phyloP scores from a whole-genome alignment of 2,329 filamentous ascomycete genomes.

The Bimuria novae-zelandiae region DNA sequence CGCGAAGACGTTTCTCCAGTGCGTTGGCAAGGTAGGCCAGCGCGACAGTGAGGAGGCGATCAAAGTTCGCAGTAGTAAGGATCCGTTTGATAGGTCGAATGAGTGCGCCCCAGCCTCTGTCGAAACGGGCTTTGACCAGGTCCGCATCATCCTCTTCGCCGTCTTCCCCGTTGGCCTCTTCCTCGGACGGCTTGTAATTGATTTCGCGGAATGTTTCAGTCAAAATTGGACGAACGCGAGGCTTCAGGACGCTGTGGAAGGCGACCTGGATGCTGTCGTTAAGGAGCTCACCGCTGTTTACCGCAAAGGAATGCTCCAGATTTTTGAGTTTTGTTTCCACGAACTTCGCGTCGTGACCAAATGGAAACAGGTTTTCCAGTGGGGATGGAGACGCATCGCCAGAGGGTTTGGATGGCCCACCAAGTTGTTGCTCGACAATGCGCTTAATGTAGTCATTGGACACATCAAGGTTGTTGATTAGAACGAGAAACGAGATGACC shows the following conservation, averaged over 20 bases:
- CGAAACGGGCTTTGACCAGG: conserved; percentile 77
- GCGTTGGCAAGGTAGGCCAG: conserved; percentile 75
- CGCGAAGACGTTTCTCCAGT: conserved; percentile 86
- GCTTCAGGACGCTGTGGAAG: conserved; percentile 85
- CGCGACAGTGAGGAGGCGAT: conserved; percentile 74
- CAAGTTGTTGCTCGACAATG: conserved; percentile 74
- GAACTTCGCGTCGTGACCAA: conserved; percentile 72
- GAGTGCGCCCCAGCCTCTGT: conserved; percentile 81
- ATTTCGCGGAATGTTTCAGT: conserved; percentile 89
- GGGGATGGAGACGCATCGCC: conserved; percentile 45
- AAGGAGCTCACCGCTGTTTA: conserved; percentile 80
- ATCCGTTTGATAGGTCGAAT: conserved; percentile 84
- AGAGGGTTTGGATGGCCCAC: conserved; percentile 31
- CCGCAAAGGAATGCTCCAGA: conserved; percentile 72
- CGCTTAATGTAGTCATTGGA: conserved; percentile 88
- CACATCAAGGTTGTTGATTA: conserved; percentile 95
- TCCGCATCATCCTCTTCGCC: conserved; percentile 59
- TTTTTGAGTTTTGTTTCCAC: conserved; percentile 70
- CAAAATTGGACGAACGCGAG: conserved; percentile 80
- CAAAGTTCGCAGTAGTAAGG: conserved; percentile 77
- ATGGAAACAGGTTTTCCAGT: conserved; percentile 72
- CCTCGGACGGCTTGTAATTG: conserved; percentile 73
- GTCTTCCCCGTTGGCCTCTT: conserved; percentile 55
- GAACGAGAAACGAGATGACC: conserved; percentile 84
- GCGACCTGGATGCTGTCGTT: conserved; percentile 83